These are phyloP conservation scores for Coemansia sp. DNA, from an alignment of 192 early-diverging fungal species.

Conservation along the genomic window DNA sequence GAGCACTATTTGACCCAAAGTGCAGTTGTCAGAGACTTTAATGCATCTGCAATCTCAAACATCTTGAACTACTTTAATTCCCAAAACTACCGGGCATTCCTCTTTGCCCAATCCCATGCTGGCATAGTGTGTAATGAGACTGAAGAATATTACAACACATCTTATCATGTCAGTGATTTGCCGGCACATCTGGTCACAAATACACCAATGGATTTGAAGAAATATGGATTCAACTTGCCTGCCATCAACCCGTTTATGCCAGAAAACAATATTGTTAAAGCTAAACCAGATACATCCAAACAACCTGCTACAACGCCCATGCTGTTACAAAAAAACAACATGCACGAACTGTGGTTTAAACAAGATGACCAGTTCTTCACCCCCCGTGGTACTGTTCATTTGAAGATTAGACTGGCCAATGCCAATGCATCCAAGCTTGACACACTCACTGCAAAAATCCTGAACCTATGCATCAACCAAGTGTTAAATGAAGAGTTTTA, in stretches of 20 bases:
- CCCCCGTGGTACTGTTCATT: not conserved
- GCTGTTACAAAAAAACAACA: slow-evolving; percentile 12
- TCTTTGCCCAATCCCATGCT: not conserved
- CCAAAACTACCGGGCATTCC: not conserved
- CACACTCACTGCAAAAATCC: not conserved
- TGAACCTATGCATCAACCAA: not conserved
- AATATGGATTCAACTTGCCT: not conserved
- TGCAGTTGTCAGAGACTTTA: not conserved
- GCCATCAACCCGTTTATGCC: not conserved
- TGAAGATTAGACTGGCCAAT: not conserved
- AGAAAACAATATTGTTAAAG: not conserved
- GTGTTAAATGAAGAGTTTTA: not conserved
- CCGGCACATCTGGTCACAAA: not conserved
- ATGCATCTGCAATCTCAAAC: not conserved
- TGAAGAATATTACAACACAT: not conserved
- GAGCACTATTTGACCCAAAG: not conserved
- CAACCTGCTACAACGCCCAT: not conserved
- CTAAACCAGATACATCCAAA: not conserved
- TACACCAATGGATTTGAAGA: not conserved
- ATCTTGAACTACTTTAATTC: not conserved
- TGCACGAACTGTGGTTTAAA: not conserved
- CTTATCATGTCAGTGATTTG: not conserved
- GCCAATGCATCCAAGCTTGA: not conserved
- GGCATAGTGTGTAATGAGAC: not conserved
- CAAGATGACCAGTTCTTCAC: too few species aligned